A percentile compares a stretch with the other conserved stretches of the same genome.
Evolutionary conservation across 257 asterid species (phyloP).

Genomic region (Scutellaria baicalensis): DNA sequence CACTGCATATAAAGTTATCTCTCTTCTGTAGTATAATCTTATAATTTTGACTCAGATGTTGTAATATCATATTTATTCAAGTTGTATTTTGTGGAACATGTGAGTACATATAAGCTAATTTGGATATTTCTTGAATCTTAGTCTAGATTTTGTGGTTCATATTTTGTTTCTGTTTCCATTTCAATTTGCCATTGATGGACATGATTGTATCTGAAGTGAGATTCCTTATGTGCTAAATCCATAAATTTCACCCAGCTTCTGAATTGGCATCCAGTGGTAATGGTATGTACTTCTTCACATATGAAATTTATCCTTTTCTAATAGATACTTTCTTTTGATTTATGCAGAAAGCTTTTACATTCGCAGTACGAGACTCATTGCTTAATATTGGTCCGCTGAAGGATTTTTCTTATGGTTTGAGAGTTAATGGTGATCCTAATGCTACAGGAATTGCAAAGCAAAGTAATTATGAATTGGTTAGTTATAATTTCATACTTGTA

Average conservation of each 20-base stretch:
- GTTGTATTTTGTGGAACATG: conserved; percentile 2
- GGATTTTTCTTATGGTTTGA: conserved; percentile 87
- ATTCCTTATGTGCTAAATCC: neutral
- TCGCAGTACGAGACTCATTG: conserved; percentile 89
- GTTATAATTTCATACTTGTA: conserved; percentile 20
- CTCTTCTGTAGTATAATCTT: neutral
- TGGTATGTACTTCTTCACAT: conserved; percentile 5
- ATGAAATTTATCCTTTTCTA: conserved; percentile 9
- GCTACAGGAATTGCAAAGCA: conserved; percentile 84
- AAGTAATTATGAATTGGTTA: conserved; percentile 92
- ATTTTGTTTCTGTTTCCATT: neutral
- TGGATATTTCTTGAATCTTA: neutral
- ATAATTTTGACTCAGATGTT: neutral
- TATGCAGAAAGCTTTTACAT: conserved; percentile 79
- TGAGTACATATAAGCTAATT: neutral
- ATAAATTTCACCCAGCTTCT: neutral
- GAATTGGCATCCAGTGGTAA: neutral
- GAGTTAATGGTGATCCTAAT: conserved; percentile 79
- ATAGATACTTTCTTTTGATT: conserved; percentile 16
- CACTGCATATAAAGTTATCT: neutral
- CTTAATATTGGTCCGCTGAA: conserved; percentile 89
- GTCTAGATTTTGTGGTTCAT: neutral
- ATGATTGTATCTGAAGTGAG: conserved; percentile 5
- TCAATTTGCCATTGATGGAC: neutral
- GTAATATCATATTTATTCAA: neutral